phyloP scores from a whole-genome alignment of 345 rosid species.

The Nasturtium officinale region DNA sequence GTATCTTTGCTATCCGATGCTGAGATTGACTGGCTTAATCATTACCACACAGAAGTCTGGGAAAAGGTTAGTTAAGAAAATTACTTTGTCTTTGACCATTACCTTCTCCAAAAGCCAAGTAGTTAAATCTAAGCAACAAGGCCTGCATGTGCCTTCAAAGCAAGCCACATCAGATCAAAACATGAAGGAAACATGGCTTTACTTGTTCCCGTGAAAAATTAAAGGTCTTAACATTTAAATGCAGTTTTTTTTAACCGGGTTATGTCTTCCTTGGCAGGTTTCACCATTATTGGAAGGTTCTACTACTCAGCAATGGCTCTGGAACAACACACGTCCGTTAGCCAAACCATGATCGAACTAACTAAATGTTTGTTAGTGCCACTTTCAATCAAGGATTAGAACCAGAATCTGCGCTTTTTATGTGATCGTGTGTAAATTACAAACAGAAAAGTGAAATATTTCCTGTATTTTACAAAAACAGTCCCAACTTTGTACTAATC shows the following conservation, averaged over 20 bases:
- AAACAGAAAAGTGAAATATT: conserved; percentile 7
- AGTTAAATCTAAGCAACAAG: conserved; percentile 3
- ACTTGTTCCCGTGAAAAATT: not conserved
- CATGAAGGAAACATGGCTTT: not conserved
- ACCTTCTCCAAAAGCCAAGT: conserved; percentile 1
- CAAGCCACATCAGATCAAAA: not conserved
- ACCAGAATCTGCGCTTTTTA: conserved; percentile 1
- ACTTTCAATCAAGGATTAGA: conserved; percentile 1
- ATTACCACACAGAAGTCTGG: conserved; percentile 88
- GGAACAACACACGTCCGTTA: conserved; percentile 75
- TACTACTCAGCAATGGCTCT: conserved; percentile 76
- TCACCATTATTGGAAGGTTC: conserved; percentile 80
- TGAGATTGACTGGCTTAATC: conserved; percentile 81
- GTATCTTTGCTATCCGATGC: conserved; percentile 57
- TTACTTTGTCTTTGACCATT: not conserved
- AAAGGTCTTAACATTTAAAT: not conserved
- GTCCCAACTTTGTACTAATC: not conserved
- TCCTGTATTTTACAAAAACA: conserved; percentile 8
- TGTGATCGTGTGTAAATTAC: conserved; percentile 29
- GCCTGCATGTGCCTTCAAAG: conserved; percentile 7
- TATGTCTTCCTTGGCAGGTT: conserved; percentile 56
- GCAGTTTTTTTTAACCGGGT: conserved; percentile 1
- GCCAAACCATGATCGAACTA: conserved; percentile 45
- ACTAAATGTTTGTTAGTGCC: conserved; percentile 4
- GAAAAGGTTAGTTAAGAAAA: conserved; percentile 62